These are phyloP conservation scores for Dictyostelium discoideum DNA, from an alignment of 78 protist genomes.

Conservation along the genomic window DNA sequence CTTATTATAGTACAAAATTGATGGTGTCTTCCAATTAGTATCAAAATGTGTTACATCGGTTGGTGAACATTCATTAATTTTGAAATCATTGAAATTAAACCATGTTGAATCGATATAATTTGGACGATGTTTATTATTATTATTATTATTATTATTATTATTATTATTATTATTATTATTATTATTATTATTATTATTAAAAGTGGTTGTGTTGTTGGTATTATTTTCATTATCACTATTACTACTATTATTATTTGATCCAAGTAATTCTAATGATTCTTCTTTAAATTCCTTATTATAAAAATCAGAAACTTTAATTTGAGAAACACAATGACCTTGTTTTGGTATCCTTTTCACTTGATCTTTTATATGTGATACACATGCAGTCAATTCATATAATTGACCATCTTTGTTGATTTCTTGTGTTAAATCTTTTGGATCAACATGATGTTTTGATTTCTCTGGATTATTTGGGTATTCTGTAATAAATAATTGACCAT, in stretches of 20 bases:
- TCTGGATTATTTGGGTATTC: slow-evolving; percentile 59
- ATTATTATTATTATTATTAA: not conserved
- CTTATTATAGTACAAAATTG: slow-evolving; percentile 29
- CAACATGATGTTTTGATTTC: not conserved
- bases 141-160: not conserved
- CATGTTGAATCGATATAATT: slow-evolving; percentile 34
- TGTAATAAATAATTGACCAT: slow-evolving; percentile 14
- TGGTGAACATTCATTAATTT: slow-evolving; percentile 26
- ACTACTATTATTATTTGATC: not conserved
- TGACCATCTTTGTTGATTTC: slow-evolving; percentile 33
- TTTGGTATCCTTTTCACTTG: slow-evolving; percentile 64
- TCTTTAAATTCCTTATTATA: slow-evolving; percentile 2
- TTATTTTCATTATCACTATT: not conserved
- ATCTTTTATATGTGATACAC: slow-evolving; percentile 60
- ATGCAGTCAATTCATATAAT: slow-evolving; percentile 56
- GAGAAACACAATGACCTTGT: slow-evolving; percentile 55
- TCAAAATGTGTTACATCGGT: slow-evolving; percentile 78
- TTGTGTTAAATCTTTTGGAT: slow-evolving; percentile 9
- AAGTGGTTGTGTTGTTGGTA: not conserved
- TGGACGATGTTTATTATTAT: not conserved
- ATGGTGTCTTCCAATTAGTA: slow-evolving; percentile 59
- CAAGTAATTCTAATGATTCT: not conserved
- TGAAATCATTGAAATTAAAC: slow-evolving; percentile 87
- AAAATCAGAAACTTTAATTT: slow-evolving; percentile 17
- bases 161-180: not conserved